phyloP scores from a whole-genome alignment of 371 early-diverging fungal species.

The Mortierella sp. region DNA sequence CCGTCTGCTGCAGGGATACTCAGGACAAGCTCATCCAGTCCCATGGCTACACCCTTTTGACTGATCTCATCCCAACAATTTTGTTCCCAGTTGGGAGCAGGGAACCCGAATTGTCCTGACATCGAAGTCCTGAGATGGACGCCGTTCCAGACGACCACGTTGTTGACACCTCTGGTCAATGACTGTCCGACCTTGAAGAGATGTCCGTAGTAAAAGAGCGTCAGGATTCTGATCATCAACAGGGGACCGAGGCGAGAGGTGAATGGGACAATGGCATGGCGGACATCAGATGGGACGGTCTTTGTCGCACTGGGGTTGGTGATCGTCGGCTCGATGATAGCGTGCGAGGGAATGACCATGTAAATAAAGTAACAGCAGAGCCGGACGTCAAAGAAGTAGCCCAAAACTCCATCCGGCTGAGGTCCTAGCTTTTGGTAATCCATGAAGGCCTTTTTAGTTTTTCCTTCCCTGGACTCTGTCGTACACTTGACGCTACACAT shows the following conservation, averaged over 20 bases:
- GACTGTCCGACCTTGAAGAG: constrained; percentile 47
- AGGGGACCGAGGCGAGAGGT: constrained; percentile 47
- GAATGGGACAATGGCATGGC: constrained; percentile 40
- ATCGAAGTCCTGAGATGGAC: constrained; percentile 45
- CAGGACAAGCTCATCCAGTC: constrained; percentile 36
- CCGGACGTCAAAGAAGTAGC: constrained; percentile 47
- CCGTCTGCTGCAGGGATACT: constrained; percentile 17
- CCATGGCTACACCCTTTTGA: constrained; percentile 44
- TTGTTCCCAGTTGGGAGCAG: constrained; percentile 38
- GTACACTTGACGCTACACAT: constrained; percentile 46
- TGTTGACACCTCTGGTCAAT: constrained; percentile 23
- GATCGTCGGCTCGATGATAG: neutral
- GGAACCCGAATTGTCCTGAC: constrained; percentile 40
- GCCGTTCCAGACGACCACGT: constrained; percentile 54
- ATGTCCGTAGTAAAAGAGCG: constrained; percentile 49
- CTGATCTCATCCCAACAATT: constrained; percentile 53
- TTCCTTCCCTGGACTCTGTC: constrained; percentile 14
- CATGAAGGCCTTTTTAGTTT: constrained; percentile 26
- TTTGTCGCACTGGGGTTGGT: neutral
- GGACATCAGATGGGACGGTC: constrained; percentile 23
- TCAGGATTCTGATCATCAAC: constrained; percentile 45
- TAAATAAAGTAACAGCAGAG: constrained; percentile 48
- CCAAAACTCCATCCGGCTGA: constrained; percentile 46
- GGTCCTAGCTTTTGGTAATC: constrained; percentile 45
- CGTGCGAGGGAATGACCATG: constrained; percentile 29